phyloP scores from a whole-genome alignment of 192 early-diverging fungal species.

The Neocallimastix lanati region DNA sequence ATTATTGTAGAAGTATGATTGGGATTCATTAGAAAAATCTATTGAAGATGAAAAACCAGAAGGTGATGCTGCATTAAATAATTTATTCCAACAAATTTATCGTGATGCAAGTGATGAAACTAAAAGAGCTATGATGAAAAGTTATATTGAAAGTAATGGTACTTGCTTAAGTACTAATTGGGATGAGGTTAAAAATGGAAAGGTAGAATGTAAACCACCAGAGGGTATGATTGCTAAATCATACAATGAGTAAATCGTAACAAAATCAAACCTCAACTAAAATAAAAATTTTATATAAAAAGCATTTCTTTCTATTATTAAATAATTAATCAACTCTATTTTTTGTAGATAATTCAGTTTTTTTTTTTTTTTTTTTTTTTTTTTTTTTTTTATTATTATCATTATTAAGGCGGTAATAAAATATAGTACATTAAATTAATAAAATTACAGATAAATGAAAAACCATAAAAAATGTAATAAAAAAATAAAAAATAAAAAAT shows the following conservation, averaged over 20 bases:
- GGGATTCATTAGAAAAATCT: slow-evolving; percentile 57
- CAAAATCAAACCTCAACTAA: too few species aligned
- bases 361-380: too few species aligned
- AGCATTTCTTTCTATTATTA: too few species aligned
- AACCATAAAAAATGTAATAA: too few species aligned
- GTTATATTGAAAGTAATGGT: slow-evolving; percentile 85
- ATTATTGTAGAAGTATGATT: slow-evolving; percentile 52
- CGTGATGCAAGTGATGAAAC: slow-evolving; percentile 75
- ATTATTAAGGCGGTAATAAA: too few species aligned
- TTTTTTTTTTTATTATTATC: too few species aligned
- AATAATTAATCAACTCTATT: too few species aligned
- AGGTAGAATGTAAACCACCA: slow-evolving; percentile 76
- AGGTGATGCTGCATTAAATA: slow-evolving; percentile 77
- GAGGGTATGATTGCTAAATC: slow-evolving; percentile 73
- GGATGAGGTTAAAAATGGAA: slow-evolving; percentile 67
- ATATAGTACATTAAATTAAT: too few species aligned
- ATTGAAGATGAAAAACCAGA: slow-evolving; percentile 65
- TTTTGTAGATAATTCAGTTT: too few species aligned
- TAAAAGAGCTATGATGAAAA: slow-evolving; percentile 90
- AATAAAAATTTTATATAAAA: too few species aligned
- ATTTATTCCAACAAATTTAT: slow-evolving; percentile 85
- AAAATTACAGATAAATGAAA: too few species aligned
- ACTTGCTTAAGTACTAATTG: slow-evolving; percentile 91
- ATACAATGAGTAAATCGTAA: neutral
- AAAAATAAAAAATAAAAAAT: too few species aligned